Evolutionary conservation across 2,329 filamentous ascomycete genomes (phyloP), one percentile per base, ranked within the genome.

Genomic region (Cladosporium sp.): DNA sequence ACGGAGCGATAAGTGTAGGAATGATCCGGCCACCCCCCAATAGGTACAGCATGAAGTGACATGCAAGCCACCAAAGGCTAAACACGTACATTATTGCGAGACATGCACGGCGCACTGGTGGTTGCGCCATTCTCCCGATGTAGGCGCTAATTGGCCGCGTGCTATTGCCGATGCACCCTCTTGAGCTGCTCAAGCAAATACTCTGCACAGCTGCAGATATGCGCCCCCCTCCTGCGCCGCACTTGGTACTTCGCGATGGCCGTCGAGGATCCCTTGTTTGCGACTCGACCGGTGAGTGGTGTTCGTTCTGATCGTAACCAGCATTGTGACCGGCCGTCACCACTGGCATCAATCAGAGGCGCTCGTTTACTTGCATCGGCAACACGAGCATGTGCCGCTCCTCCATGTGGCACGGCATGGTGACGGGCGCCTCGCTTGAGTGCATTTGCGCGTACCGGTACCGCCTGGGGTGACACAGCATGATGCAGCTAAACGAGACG

Each of bases 341-440:
- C 3, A 21, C 18, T 51, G 59, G 28, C 59, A 62, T 62, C 47
- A 30, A 52, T n/a, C 32, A 47, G 61, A 57, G 61, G 61, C 61
- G 51, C 61, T 64, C 61, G 61, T 64, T 38, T 64, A 64, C 61
- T 41, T 64, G 61, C 61, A 64, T 64, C 61, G 61, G 61, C 61
- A 64, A 57, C 36, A 57, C 49, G 61, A 57, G 61, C 51, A 64
- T 64, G 61, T 64, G 61, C 61, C 61, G 61, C 51, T 32, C 49
- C 36, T 41, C 61, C 61, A 64, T 64, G 61, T 64, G 61, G 61
- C 44, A 62, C 51, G 61, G 60, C 61, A 55, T 41, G 60, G 51
- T 64, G 61, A 64, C 61, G 61, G 51, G 61, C 61, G 61, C 61
- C 61, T 64, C 61, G 61, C 61, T 64, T 55, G 41, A 38, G 51